Evolutionary conservation across 2,329 filamentous ascomycete species (phyloP).

Genomic region (Aulographum hederae): DNA sequence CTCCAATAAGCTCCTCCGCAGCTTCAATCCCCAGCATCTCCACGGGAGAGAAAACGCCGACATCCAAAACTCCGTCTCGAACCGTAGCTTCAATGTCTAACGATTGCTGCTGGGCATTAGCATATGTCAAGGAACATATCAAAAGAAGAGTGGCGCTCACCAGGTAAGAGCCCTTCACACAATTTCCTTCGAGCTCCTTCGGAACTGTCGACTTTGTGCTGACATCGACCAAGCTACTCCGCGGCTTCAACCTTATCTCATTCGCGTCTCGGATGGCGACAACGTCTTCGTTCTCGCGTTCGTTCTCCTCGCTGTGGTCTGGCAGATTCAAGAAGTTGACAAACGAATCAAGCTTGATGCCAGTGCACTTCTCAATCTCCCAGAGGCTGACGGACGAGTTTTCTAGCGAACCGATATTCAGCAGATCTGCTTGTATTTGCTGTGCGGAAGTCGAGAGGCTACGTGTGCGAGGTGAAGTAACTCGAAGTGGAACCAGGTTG

Average conservation of each 20-base stretch:
- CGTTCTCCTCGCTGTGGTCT: conserved; percentile 12
- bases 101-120: conserved; percentile 23
- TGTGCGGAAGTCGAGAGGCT: conserved; percentile 33
- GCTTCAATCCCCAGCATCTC: conserved; percentile 22
- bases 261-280: not conserved
- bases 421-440: conserved; percentile 49
- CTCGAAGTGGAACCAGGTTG: conserved; percentile 55
- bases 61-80: conserved; percentile 26
- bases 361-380: conserved; percentile 62
- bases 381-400: conserved; percentile 44
- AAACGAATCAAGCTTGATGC: conserved; percentile 49
- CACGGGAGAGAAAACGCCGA: conserved; percentile 33
- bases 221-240: conserved; percentile 5
- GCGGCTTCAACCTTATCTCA: conserved; percentile 3
- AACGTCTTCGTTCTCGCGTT: conserved; percentile 3
- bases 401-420: conserved; percentile 35
- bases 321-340: conserved; percentile 62
- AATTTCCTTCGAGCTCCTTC: conserved; percentile 10
- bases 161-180: conserved; percentile 15
- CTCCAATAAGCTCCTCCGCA: too few relatives aligned
- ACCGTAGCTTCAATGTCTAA: conserved; percentile 38
- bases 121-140: not conserved
- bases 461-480: conserved; percentile 20
- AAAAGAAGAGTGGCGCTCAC: conserved; percentile 12
- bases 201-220: conserved; percentile 2